phyloP scores from a whole-genome alignment of 495 filamentous ascomycete genomes.

The Trichoderma parareesei region DNA sequence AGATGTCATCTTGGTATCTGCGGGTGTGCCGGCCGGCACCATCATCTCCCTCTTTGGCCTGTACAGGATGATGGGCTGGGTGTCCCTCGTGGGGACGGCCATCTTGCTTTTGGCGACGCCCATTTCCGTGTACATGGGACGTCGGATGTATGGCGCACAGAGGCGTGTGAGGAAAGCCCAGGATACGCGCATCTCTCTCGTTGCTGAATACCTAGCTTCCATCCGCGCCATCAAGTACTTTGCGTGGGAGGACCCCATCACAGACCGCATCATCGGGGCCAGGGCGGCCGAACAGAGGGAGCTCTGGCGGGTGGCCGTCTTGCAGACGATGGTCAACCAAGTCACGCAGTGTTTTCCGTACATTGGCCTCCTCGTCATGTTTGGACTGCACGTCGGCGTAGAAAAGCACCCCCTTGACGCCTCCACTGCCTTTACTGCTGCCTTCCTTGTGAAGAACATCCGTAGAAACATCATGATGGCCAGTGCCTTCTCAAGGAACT shows the following conservation, averaged over 20 bases:
- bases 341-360: constrained; percentile 34
- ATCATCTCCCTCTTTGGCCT: constrained; percentile 31
- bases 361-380: constrained; percentile 36
- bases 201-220: constrained; percentile 40
- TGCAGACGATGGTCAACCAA: constrained; percentile 25
- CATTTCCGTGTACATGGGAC: constrained; percentile 31
- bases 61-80: constrained; percentile 39
- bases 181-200: constrained; percentile 42
- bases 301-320: constrained; percentile 37
- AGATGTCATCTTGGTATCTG: constrained; percentile 31
- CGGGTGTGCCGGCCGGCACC: constrained; percentile 30
- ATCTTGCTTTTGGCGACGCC: constrained; percentile 31
- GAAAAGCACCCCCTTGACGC: constrained; percentile 35
- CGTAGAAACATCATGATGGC: constrained; percentile 35
- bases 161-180: constrained; percentile 38
- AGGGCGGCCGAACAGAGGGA: constrained; percentile 37
- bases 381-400: constrained; percentile 33
- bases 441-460: constrained; percentile 35
- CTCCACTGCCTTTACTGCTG: constrained; percentile 41
- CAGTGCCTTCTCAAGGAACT: constrained; percentile 28
- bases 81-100: constrained; percentile 35
- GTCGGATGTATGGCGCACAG: constrained; percentile 32
- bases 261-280: constrained; percentile 31
- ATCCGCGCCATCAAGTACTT: constrained; percentile 46
- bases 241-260: constrained; percentile 41